phyloP scores from a whole-genome alignment of 192 early-diverging fungal species.

The Entomortierella chlamydospora region DNA sequence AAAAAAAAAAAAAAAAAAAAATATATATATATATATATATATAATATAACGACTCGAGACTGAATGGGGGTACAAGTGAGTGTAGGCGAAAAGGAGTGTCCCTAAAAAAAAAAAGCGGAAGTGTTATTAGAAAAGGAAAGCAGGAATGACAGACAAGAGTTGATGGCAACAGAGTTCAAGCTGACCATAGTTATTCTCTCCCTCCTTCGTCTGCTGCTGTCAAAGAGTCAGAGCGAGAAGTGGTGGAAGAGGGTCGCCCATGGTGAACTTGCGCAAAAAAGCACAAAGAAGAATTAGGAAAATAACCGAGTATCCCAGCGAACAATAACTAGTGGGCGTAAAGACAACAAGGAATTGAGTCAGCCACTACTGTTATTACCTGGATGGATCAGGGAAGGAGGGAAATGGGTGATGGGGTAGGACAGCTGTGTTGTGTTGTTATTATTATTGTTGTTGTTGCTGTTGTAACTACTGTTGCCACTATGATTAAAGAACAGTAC shows the following conservation, averaged over 20 bases:
- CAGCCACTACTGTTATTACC: not conserved
- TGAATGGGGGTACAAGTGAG: not conserved
- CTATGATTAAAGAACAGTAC: too few relatives aligned
- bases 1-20: not conserved
- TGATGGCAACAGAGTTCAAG: not conserved
- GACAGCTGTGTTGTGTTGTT: too few relatives aligned
- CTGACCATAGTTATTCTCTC: not conserved
- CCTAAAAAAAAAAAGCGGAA: not conserved
- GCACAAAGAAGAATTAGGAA: too few relatives aligned
- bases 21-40: not conserved
- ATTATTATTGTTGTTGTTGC: too few relatives aligned
- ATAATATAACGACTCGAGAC: not conserved
- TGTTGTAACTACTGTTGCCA: too few relatives aligned
- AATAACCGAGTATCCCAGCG: too few relatives aligned
- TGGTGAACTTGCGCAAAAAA: too few relatives aligned
- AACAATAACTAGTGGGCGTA: too few relatives aligned
- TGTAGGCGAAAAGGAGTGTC: not conserved
- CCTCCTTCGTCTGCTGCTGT: not conserved
- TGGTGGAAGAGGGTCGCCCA: too few relatives aligned
- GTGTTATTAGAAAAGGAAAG: not conserved
- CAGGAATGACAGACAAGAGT: not conserved
- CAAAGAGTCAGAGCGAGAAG: not conserved
- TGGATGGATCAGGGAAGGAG: not conserved
- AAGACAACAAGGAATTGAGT: too few relatives aligned
- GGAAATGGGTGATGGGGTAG: not conserved